Conservation (phyloP, 163 green algal species). For the Prototheca stagnorum region DNA sequence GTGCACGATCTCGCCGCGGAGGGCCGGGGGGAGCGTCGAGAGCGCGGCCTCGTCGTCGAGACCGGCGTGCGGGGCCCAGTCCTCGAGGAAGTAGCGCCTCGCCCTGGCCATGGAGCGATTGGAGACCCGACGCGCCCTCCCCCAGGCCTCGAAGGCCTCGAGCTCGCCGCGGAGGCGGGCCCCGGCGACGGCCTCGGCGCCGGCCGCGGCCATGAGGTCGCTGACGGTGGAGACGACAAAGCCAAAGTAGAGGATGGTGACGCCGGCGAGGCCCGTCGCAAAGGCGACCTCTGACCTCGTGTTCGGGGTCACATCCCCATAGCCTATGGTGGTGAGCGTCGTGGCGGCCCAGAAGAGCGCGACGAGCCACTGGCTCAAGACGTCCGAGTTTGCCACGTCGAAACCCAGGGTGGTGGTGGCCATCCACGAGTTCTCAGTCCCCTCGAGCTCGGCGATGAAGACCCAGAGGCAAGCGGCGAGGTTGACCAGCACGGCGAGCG, state of each 20-base stretch:
- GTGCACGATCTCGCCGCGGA: constrained; percentile 12
- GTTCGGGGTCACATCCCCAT: constrained; percentile 40
- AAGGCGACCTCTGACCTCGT: constrained; percentile 34
- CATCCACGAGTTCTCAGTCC: constrained; percentile 12
- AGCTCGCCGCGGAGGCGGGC: constrained; percentile 14
- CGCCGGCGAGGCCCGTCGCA: constrained; percentile 31
- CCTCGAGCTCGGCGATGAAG: constrained; percentile 14
- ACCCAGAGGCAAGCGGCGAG: constrained; percentile 4
- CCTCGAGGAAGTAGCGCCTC: constrained; percentile 23
- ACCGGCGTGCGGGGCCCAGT: constrained; percentile 23
- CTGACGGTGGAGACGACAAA: constrained; percentile 33
- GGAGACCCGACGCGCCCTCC: not conserved
- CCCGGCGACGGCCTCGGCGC: not conserved
- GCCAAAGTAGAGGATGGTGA: constrained; percentile 45
- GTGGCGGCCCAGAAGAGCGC: not conserved
- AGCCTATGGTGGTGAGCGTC: constrained; percentile 6
- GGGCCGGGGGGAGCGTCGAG: constrained; percentile 14
- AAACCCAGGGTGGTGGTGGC: not conserved
- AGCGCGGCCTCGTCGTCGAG: constrained; percentile 15
- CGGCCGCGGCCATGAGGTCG: not conserved
- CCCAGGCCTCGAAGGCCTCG: constrained; percentile 22
- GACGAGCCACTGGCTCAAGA: not conserved
- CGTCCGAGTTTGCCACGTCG: not conserved
- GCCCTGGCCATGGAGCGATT: no score
- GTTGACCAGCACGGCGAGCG: constrained; percentile 7